Percentiles rank a stretch among this genome's conserved stretches.
Evolutionary conservation across 2,329 filamentous ascomycete species (phyloP).

Genomic region (Aureobasidium musti): DNA sequence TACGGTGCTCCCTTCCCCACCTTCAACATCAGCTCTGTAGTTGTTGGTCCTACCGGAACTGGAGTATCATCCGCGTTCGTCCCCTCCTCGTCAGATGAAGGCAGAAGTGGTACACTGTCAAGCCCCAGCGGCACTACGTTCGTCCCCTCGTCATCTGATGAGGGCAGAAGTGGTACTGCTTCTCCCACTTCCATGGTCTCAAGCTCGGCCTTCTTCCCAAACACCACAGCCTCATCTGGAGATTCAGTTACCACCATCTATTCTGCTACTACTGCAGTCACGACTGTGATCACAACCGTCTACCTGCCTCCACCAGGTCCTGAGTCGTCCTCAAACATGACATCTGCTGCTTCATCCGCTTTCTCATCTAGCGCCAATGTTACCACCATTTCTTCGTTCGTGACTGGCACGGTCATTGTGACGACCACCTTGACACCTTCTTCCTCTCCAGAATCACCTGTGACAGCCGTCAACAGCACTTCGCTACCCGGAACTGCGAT

Average conservation of each 20-base stretch:
- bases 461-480: conserved; percentile 31
- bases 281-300: conserved; percentile 26
- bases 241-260: conserved; percentile 21
- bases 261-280: conserved; percentile 24
- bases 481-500: conserved; percentile 24
- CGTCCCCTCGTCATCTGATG: conserved; percentile 19
- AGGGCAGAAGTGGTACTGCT: conserved; percentile 18
- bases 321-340: conserved; percentile 14
- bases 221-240: not conserved
- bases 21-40: conserved; percentile 13
- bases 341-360: conserved; percentile 10
- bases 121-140: not conserved
- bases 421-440: conserved; percentile 36
- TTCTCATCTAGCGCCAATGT: conserved; percentile 17
- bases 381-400: conserved; percentile 24
- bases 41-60: conserved; percentile 20
- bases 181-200: not conserved
- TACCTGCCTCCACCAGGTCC: not conserved
- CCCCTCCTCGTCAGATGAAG: conserved; percentile 11
- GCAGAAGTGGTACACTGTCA: conserved; percentile 12
- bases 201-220: conserved; percentile 1
- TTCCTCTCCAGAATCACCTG: conserved; percentile 37
- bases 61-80: conserved; percentile 19
- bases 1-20: conserved; percentile 23
- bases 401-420: conserved; percentile 21